Base-by-base conservation (phyloP, 2,329 filamentous ascomycete genomes). In the Monilinia polystroma region DNA sequence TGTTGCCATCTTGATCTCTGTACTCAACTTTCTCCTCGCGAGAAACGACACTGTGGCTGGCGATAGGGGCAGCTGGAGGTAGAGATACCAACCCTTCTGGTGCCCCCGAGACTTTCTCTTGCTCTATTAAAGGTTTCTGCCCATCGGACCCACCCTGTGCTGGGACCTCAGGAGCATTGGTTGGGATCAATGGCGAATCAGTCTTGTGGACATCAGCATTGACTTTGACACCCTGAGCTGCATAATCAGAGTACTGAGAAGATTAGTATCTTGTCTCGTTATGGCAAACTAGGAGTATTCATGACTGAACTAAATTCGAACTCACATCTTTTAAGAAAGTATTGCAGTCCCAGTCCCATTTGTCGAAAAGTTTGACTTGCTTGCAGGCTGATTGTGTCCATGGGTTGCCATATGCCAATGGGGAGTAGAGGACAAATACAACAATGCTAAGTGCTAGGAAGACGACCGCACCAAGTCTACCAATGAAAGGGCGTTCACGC, bases 301-400 rank as follows among this genome's bases (percentile, higher is more conserved):
- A 16, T 51, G 29, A 51, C 12, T 23, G 10, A 26, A 38, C 16
- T 18, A 1, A 51, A 64, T 26, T 38, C n/a, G 45, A 64, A 89
- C 91, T 91, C 88, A 97, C 93, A 76, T 87, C 88, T 71, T 89
- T 88, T 73, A 90, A 83, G 82, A 99, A 99, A 68, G 86, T 93
- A 79, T 96, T 97, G 85, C 95, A 99, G 79, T 99, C 95, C 85
- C 94, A 99, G 77, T 99, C 95, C 95, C 95, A 99, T 1, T 87
- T 89, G 67, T 85, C 82, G 76, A 98, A 89, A 16, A 99, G 82
- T 83, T 98, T 98, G 69, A 95, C 89, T 66, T 87, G 87, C 72
- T 87, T 88, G 84, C 95, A 99, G 75, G 95, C 90, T 68, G 84
- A 81, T 82, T 92, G 91, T 63, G 94, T 99, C 95, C 95, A 99